These are phyloP conservation scores for Microdochium trichocladiopsis DNA, from an alignment of 2,329 filamentous ascomycete species.

Conservation along the genomic window DNA sequence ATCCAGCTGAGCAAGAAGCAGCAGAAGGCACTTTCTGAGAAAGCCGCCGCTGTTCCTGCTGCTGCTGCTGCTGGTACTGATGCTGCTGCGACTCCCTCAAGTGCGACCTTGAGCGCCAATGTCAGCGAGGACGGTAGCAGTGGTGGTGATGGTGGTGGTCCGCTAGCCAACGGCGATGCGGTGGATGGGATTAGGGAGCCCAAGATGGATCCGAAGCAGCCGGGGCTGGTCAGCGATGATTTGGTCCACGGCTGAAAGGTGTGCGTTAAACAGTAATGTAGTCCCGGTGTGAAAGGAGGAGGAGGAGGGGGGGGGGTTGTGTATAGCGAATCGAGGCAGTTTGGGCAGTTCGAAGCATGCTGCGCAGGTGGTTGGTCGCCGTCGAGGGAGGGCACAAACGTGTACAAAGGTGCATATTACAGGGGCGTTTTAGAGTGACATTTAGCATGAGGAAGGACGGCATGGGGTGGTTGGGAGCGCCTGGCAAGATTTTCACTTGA, in stretches of 20 bases:
- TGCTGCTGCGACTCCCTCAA: constrained; percentile 9
- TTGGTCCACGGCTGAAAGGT: constrained; percentile 16
- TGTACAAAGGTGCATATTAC: no score
- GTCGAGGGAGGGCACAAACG: no score
- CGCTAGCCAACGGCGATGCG: constrained; percentile 13
- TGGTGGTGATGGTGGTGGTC: constrained; percentile 2
- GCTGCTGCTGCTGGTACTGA: neutral
- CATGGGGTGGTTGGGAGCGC: no score
- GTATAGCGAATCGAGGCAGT: no score
- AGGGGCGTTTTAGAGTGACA: no score
- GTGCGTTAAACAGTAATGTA: neutral
- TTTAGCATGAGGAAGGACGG: no score
- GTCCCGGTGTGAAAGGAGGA: neutral
- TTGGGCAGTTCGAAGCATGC: no score
- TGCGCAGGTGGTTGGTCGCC: no score
- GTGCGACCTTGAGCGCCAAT: constrained; percentile 24
- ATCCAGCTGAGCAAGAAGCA: constrained; percentile 69
- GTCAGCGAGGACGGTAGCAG: constrained; percentile 7
- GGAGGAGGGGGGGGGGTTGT: neutral
- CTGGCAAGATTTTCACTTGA: no score
- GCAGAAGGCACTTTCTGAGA: constrained; percentile 24
- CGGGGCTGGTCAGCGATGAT: constrained; percentile 11
- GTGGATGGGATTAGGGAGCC: constrained; percentile 14
- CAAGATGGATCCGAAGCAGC: constrained; percentile 10
- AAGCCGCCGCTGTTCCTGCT: neutral